Base-by-base conservation (phyloP, 75 land plant genomes). In the Pinus albicaulis region DNA sequence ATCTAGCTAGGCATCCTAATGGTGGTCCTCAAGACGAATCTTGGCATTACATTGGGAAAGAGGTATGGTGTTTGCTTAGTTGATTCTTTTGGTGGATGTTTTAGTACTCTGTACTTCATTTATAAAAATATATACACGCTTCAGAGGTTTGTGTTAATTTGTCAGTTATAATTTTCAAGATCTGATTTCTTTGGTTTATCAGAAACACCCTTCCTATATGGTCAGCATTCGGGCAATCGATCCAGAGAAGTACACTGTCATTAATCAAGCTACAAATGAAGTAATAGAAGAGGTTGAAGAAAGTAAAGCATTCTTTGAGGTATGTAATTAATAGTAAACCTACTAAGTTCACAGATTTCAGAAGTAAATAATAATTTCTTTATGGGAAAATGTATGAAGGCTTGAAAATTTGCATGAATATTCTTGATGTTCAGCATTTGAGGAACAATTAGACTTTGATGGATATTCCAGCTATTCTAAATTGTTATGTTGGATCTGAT, bases 231-330 rank as follows among this genome's bases (percentile, higher is more conserved):
- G 99, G 4, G 89, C 99, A 62, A 93, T 95, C 28, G 93, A 92
- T 58, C 82, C 83, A 56, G 92, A 88, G 58, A 91, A 87, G 76
- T 98, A 95, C 73, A 80, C 83, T 71, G 90, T 98, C 19, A 82
- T 95, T 62, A 89, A 95, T 80, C 77, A 74, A 65, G 44, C 60
- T 48, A 92, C 80, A 24, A 82, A 88, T 78, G 88, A 89, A 79
- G 87, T 92, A 17, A 86, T 98, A 70, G 99, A 98, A 79, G 99
- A 98, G 76, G 89, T 98, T 73, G 99, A 98, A 81, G 99, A 92
- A 85, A 93, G 88, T 86, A 91, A 82, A 77, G 99, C 98, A 55
- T 98, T 98, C 76, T 98, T 98, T 80, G 92, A 98, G 99, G 99
- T 94, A 71, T 25, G 74, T 8, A 14, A 68, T 36, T 68, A 41